phyloP scores from a whole-genome alignment of 805 yeast species.

The Blastobotrys chiropterorum region DNA sequence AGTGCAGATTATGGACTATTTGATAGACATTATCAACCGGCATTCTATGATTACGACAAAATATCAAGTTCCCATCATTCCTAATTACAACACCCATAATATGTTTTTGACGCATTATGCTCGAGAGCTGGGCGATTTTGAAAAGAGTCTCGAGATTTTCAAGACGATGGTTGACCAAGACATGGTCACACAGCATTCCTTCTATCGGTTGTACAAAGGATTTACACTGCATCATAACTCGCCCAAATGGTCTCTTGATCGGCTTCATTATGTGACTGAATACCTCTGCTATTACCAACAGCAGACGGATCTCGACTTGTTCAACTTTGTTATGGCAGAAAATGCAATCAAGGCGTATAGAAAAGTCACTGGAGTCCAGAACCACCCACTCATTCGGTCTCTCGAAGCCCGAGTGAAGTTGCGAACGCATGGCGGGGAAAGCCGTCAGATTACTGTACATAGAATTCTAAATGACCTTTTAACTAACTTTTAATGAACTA shows the following conservation, averaged over 20 bases:
- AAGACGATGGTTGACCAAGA: slow-evolving; percentile 18
- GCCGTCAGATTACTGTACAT: background rate
- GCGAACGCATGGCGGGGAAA: background rate
- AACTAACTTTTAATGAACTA: background rate
- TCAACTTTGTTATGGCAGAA: slow-evolving; percentile 11
- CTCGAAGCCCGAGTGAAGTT: background rate
- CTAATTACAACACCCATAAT: slow-evolving; percentile 17
- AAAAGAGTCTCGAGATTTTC: slow-evolving; percentile 14
- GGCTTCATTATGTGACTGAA: slow-evolving; percentile 15
- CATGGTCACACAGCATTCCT: slow-evolving; percentile 10
- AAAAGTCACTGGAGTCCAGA: background rate
- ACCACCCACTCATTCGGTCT: background rate
- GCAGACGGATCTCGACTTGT: slow-evolving; percentile 7
- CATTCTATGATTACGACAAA: background rate
- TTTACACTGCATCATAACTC: background rate
- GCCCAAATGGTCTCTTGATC: slow-evolving; percentile 10
- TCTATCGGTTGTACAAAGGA: slow-evolving; percentile 2
- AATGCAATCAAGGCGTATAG: slow-evolving; percentile 11
- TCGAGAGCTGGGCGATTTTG: slow-evolving; percentile 16
- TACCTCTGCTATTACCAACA: slow-evolving; percentile 9
- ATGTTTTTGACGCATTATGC: slow-evolving; percentile 21
- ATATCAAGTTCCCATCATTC: slow-evolving; percentile 17
- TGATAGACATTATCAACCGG: slow-evolving; percentile 6
- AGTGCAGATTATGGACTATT: slow-evolving; percentile 15
- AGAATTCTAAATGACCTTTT: background rate